phyloP scores from a whole-genome alignment of 306 rosid species.

The Cucumis melo region DNA sequence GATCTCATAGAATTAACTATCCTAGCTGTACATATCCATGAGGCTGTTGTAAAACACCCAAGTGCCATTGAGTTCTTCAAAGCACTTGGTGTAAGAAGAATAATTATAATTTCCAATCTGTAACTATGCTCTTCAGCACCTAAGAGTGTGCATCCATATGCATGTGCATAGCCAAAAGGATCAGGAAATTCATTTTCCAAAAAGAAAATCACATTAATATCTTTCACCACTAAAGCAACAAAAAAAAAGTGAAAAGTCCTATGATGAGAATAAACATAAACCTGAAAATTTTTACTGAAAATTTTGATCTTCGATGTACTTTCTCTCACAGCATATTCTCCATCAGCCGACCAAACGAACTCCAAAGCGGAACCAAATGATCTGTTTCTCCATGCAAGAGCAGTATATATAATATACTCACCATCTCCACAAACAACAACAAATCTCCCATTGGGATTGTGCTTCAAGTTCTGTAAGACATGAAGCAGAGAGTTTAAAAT shows the following conservation, averaged over 20 bases:
- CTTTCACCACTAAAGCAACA: not conserved
- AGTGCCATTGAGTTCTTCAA: not conserved
- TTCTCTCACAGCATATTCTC: constrained; percentile 92
- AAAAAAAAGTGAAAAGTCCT: not conserved
- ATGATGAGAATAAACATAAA: constrained; percentile 13
- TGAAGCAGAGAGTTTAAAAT: not conserved
- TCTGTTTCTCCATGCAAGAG: constrained; percentile 97
- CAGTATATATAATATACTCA: constrained; percentile 91
- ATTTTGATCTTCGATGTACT: constrained; percentile 92
- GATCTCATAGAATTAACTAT: not conserved
- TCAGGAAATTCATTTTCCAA: not conserved
- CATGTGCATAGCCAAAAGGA: not conserved
- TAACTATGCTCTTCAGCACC: not conserved
- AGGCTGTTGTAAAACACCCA: not conserved
- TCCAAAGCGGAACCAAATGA: constrained; percentile 98
- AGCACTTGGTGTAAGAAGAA: not conserved
- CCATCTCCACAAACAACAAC: constrained; percentile 99
- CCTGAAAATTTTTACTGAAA: constrained; percentile 93
- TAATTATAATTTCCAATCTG: not conserved
- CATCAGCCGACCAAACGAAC: constrained; percentile 90
- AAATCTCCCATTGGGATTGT: constrained; percentile 98
- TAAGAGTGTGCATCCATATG: not conserved
- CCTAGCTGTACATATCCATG: not conserved
- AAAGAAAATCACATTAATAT: not conserved
- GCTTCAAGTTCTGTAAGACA: constrained; percentile 65